Evolutionary conservation across 2,329 filamentous ascomycete species (phyloP).

Genomic region (Aspergillus carbonarius): DNA sequence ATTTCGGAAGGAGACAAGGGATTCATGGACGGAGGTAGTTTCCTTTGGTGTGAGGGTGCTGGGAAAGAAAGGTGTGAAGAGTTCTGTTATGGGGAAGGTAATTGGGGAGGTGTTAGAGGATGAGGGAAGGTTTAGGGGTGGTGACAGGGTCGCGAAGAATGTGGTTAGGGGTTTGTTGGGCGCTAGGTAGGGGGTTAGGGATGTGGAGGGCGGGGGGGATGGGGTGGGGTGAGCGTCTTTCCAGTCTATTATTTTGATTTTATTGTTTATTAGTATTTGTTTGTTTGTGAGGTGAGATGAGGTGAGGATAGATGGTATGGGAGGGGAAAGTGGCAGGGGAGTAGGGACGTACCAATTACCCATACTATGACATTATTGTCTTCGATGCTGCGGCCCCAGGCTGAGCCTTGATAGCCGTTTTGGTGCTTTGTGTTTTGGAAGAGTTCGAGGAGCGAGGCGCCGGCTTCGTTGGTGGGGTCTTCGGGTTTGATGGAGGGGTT

Average conservation of each 20-base stretch:
- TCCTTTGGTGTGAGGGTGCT: conserved; percentile 30
- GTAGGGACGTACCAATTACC: conserved; percentile 34
- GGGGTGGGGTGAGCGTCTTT: conserved; percentile 26
- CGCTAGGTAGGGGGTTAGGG: conserved; percentile 9
- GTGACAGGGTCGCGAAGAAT: conserved; percentile 34
- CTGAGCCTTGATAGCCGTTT: conserved; percentile 35
- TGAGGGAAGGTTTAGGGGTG: conserved; percentile 13
- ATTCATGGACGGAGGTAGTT: conserved; percentile 29
- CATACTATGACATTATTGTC: conserved; percentile 38
- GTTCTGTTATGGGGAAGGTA: conserved; percentile 50
- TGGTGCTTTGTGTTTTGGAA: conserved; percentile 32
- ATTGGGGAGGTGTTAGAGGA: too few relatives aligned
- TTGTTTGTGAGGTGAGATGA: neutral
- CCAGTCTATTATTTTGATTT: conserved; percentile 33
- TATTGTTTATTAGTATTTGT: too few relatives aligned
- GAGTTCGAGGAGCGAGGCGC: conserved; percentile 28
- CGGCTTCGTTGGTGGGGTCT: conserved; percentile 34
- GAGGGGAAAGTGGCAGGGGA: neutral
- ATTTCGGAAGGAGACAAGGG: conserved; percentile 41
- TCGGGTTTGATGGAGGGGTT: conserved; percentile 40
- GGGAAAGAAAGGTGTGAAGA: conserved; percentile 47
- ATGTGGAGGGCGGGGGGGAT: conserved; percentile 19
- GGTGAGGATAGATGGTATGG: neutral
- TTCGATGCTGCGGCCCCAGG: conserved; percentile 40
- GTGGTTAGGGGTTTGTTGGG: conserved; percentile 24